Evolutionary conservation across 441 rosid species (phyloP), one percentile per base, ranked within the genome.

Genomic region (Dalechampia spathulata): DNA sequence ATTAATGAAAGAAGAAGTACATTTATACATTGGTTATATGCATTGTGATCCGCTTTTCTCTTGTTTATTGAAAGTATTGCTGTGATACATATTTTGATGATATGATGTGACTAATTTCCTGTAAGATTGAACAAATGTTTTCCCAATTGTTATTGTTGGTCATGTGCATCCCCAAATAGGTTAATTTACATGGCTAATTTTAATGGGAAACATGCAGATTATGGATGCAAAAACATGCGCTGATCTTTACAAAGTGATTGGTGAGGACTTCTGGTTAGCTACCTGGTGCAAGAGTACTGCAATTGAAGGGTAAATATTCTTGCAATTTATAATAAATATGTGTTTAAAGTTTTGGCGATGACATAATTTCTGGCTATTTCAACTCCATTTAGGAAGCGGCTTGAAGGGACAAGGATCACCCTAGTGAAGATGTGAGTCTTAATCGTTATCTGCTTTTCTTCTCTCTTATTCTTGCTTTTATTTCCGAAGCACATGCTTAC

Each of bases 241-340:
- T 58, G 99, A 82, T 80, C 81, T 93, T 56, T 82, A 90, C 77
- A 76, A 81, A 64, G 63, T 75, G 61, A 82, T 93, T 52, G 99
- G 96, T 53, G 96, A 90, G 75, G 99, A 93, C 70, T 93, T 85
- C 77, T 93, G 97, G 97, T 72, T 93, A 80, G 85, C 95, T 71
- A 90, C 99, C 39, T 80, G 84, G 93, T 93, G 96, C 83, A 72
- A 81, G 77, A 93, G 99, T 67, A 78, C 76, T 19, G 88, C 94
- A 41, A 45, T 62, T 50, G 87, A 87, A 77, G 96, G 96, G 99
- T 93, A 74, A 58, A 48, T 58, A 60, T 71, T 56, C 41, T 36
- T 51, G 23, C 39, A 41, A 58, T 43, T 23, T 27, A 27, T 47
- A 74, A 39, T 62, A 42, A 53, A 21, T 17, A 55, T 51, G 47